Evolutionary conservation across 140 eudicot species (phyloP), one percentile per base, ranked within the genome.

Genomic region (Senecio squalidus): DNA sequence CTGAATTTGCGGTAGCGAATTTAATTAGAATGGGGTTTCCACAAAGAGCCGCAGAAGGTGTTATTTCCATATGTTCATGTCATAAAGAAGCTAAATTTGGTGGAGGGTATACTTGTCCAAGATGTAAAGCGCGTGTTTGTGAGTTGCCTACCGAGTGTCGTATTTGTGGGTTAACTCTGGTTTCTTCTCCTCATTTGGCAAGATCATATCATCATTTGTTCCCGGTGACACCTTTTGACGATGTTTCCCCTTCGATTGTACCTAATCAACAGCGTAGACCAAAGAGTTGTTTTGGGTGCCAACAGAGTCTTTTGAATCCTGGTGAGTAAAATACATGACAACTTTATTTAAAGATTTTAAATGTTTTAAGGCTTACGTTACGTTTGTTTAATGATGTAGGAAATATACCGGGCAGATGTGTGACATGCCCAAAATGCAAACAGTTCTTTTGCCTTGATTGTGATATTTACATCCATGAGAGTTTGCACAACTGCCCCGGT

Each of bases 21-120:
- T 72, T 92, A 71, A 92, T 92, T 58, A 92, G 79, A 73, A 92
- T 92, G 98, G 98, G 98, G 7, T 92, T 92, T 52, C 98, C 98
- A 0, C 96, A 92, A 72, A 73, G 98, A 60, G 94, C 96, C 15
- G 98, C 96, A 34, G 98, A 92, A 67, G 96, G 98, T 55, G 86
- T 80, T 29, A 71, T 88, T 23, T 87, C 96, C 14, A 92, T 92
- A 58, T 92, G 98, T 76, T 80, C 96, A 4, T 92, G 98, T 67
- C 98, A 92, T 53, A 92, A 87, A 74, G 98, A 84, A 77, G 89
- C 93, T 22, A 92, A 92, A 70, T 76, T 80, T 62, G 98, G 96
- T 64, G 98, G 86, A 60, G 98, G 98, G 47, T 92, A 92, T 71
- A 92, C 86, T 68, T 92, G 98, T 83, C 98, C 98, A 33, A 84